Percentiles rank a stretch among this genome's conserved stretches.
These are phyloP conservation scores for Pseudogymnoascus destructans DNA, from an alignment of 2,329 filamentous ascomycete species.

Conservation along the genomic window DNA sequence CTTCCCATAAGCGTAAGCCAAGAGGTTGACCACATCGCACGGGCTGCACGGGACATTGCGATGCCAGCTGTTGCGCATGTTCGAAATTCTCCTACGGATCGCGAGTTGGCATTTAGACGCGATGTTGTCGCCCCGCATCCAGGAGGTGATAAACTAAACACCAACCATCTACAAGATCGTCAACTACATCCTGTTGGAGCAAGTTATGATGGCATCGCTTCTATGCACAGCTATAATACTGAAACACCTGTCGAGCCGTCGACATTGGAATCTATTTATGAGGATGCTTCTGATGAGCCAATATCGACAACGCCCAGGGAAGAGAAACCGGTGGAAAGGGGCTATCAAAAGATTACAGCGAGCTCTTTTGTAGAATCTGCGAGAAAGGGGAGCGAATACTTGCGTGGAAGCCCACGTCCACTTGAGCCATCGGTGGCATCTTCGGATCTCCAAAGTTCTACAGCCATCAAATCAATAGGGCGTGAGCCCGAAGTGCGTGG, in stretches of 20 bases:
- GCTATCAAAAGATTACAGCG: neutral
- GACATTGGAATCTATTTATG: neutral
- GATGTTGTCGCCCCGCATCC: neutral
- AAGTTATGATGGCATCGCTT: neutral
- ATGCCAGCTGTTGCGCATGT: neutral
- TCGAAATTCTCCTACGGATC: neutral
- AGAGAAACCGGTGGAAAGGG: neutral
- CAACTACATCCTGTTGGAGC: neutral
- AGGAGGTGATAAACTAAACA: neutral
- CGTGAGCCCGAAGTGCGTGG: neutral
- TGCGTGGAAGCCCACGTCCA: neutral
- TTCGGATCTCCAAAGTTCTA: neutral
- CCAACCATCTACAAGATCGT: neutral
- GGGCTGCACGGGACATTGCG: neutral
- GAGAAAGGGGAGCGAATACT: neutral
- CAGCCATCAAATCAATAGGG: neutral
- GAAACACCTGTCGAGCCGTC: neutral
- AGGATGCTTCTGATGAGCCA: neutral
- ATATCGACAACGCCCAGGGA: neutral
- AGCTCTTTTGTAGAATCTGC: neutral
- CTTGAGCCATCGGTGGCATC: neutral
- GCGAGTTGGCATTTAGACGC: neutral
- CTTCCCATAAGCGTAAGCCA: neutral
- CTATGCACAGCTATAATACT: neutral
- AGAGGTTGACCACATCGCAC: neutral